These are phyloP conservation scores for Colletotrichum nymphaeae DNA, from an alignment of 2,329 filamentous ascomycete genomes.

Conservation along the genomic window DNA sequence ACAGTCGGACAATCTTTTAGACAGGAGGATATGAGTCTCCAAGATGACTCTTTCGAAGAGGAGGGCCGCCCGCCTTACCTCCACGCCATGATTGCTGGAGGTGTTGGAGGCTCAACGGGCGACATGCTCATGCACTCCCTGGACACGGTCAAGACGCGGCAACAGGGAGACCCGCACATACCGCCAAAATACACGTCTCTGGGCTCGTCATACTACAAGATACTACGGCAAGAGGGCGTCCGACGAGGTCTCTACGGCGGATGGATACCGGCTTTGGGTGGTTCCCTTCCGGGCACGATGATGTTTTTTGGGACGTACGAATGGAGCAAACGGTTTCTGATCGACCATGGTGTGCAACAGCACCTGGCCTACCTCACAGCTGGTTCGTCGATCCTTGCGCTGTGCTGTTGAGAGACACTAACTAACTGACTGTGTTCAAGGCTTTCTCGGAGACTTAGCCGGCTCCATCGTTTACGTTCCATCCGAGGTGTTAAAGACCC, in stretches of 20 bases:
- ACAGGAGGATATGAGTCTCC: constrained; percentile 31
- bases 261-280: constrained; percentile 89
- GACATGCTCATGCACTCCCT: constrained; percentile 99
- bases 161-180: constrained; percentile 94
- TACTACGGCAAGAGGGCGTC: constrained; percentile 91
- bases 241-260: constrained; percentile 89
- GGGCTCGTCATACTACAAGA: constrained; percentile 90
- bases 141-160: constrained; percentile 97
- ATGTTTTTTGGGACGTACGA: constrained; percentile 98
- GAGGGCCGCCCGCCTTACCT: constrained; percentile 57
- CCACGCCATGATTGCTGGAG: constrained; percentile 90
- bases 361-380: constrained; percentile 87
- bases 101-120: constrained; percentile 90
- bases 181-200: constrained; percentile 94
- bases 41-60: constrained; percentile 50
- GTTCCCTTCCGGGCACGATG: constrained; percentile 93
- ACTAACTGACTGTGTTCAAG: constrained; percentile 52
- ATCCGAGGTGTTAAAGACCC: constrained; percentile 97
- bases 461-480: constrained; percentile 96
- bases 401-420: neutral
- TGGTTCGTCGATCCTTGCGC: constrained; percentile 62
- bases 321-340: constrained; percentile 89
- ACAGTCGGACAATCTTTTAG: constrained; percentile 27
- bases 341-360: constrained; percentile 85
- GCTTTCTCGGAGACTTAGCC: constrained; percentile 92